Base-by-base conservation (phyloP, 2,329 filamentous ascomycete species). In the Phyllosticta citriasiana region DNA sequence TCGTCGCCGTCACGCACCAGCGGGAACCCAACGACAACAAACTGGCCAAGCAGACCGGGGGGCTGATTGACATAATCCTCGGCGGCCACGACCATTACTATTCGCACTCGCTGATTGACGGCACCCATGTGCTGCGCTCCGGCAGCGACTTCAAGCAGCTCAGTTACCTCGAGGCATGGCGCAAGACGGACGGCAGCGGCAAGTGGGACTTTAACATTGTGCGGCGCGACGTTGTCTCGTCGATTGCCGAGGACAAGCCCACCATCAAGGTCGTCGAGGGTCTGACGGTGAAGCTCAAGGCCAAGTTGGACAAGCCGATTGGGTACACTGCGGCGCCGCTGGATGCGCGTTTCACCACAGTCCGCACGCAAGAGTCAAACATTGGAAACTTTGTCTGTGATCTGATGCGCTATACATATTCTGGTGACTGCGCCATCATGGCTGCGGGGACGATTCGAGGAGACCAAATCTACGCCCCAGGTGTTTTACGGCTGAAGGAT, bases 81-180 rank as follows among this genome's bases (percentile, higher is more conserved):
- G 91, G 91, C 56, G 91, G 91, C 0, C 91, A 96, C 69, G 92
- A 96, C 67, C 92, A 97, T 71, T 94, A 88, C 74, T 96, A 96
- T 71, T 82, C 30, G 5, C 90, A 96, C 74, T 83, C 80, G 60
- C 70, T 91, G 60, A 82, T 94, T 72, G 91, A 92, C 63, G 87
- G 87, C 8, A 89, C 84, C 0, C 91, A 96, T 68, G 84, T 96
- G 2, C 78, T 97, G n/a, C 84, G 92, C 1, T 95, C 89, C 0
- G 91, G 92, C 0, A 90, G 87, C 19, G 92, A 97, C 72, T 97
- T 96, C 76, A 95, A 94, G 75, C 89, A 97, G 71, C 78, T 96
- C 35, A 94, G 89, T 70, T 96, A 96, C 70, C 82, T 97, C 58
- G 89, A 96, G 72, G 88, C 84, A 1, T 83, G 89, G 66, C 80